phyloP scores from a whole-genome alignment of 179 eudicot genomes.

The Sideroxylon spinosum region DNA sequence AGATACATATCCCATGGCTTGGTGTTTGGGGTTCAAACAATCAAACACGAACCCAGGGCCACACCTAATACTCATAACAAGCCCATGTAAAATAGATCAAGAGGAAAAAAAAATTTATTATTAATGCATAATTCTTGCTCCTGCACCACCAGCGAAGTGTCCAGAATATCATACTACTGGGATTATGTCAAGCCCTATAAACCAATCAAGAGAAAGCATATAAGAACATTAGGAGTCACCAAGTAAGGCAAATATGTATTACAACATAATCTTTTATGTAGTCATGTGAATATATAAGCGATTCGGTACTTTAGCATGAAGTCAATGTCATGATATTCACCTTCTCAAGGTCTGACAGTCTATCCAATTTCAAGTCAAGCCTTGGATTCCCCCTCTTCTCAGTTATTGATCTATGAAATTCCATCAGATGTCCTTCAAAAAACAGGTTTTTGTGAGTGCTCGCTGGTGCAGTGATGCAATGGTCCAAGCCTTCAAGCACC shows the following conservation, averaged over 20 bases:
- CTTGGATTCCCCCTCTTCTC: conserved; percentile 42
- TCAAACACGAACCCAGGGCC: neutral
- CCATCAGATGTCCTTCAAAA: conserved; percentile 39
- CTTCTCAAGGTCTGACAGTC: conserved; percentile 77
- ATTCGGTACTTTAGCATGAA: conserved; percentile 9
- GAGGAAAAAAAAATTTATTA: no score
- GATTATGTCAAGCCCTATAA: no score
- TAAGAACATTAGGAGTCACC: no score
- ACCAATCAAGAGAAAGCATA: neutral
- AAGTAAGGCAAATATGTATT: no score
- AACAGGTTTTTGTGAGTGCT: conserved; percentile 36
- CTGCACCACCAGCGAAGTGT: neutral
- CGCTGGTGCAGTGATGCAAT: conserved; percentile 54
- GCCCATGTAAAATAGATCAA: no score
- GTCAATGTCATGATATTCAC: conserved; percentile 27
- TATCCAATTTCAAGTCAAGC: conserved; percentile 58
- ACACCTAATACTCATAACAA: no score
- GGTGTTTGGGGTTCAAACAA: neutral
- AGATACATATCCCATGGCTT: neutral
- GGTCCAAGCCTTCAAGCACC: conserved; percentile 53
- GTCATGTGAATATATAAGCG: neutral
- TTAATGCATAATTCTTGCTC: neutral
- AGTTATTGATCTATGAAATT: conserved; percentile 52
- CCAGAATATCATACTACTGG: no score
- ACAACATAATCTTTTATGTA: no score